These are phyloP conservation scores for Pyrenochaeta sp. DNA, from an alignment of 2,329 filamentous ascomycete genomes.

Conservation along the genomic window DNA sequence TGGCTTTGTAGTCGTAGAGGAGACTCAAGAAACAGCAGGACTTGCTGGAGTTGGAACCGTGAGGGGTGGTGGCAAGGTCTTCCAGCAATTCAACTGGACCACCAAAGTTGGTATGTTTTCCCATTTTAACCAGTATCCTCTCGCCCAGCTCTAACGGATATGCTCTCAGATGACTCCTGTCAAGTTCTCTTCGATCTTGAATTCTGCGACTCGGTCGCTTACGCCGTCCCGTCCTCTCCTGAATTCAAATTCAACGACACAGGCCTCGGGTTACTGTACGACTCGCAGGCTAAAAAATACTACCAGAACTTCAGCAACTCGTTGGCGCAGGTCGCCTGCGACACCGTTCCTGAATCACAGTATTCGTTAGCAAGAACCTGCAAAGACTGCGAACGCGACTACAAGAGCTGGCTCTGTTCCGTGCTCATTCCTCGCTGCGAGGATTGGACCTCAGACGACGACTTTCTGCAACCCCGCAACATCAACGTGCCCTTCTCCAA, in stretches of 20 bases:
- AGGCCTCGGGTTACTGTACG: slow-evolving; percentile 75
- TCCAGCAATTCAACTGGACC: slow-evolving; percentile 72
- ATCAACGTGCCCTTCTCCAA: slow-evolving; percentile 73
- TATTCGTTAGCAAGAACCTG: slow-evolving; percentile 86
- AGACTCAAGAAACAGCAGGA: slow-evolving; percentile 62
- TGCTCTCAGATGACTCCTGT: slow-evolving; percentile 77
- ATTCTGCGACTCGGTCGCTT: slow-evolving; percentile 88
- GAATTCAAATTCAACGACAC: slow-evolving; percentile 66
- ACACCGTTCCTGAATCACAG: slow-evolving; percentile 72
- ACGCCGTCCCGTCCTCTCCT: slow-evolving; percentile 86
- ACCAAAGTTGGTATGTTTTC: slow-evolving; percentile 74
- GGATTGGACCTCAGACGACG: slow-evolving; percentile 70
- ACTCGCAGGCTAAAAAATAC: slow-evolving; percentile 72
- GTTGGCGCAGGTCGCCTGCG: slow-evolving; percentile 84
- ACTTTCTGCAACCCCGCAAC: slow-evolving; percentile 71
- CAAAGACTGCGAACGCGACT: slow-evolving; percentile 76
- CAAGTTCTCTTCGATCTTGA: slow-evolving; percentile 84
- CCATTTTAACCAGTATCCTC: too few species aligned
- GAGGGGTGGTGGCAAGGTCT: slow-evolving; percentile 80
- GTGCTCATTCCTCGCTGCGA: slow-evolving; percentile 92
- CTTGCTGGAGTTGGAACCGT: slow-evolving; percentile 51
- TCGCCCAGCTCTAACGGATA: too few species aligned
- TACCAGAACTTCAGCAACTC: slow-evolving; percentile 83
- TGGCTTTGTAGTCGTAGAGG: slow-evolving; percentile 73
- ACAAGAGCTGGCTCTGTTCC: slow-evolving; percentile 94